These are phyloP conservation scores for Xerocomus minutiporus DNA, from an alignment of 1,284 basidiomycete species.

Conservation along the genomic window DNA sequence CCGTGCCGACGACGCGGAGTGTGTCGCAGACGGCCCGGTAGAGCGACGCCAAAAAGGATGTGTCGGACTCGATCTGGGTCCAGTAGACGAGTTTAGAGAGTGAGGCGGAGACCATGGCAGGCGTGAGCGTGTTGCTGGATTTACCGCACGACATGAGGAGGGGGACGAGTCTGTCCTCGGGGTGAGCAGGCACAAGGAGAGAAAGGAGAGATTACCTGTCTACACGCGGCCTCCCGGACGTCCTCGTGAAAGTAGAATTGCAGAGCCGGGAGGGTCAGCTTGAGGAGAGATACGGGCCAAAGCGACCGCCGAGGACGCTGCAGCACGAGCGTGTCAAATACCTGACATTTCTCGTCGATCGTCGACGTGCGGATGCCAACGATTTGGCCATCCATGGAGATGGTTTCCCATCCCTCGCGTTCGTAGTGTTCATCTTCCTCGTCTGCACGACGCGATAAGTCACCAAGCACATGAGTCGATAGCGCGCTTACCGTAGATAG, in stretches of 20 bases:
- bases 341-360: slow-evolving; percentile 83
- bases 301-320: slow-evolving; percentile 61
- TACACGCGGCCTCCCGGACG: slow-evolving; percentile 61
- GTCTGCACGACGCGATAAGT: neutral
- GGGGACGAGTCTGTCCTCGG: slow-evolving; percentile 57
- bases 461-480: neutral
- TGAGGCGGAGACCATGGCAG: slow-evolving; percentile 66
- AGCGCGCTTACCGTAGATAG: slow-evolving; percentile 55
- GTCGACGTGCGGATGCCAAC: slow-evolving; percentile 75
- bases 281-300: slow-evolving; percentile 76
- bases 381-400: slow-evolving; percentile 69
- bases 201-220: slow-evolving; percentile 14
- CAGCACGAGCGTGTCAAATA: slow-evolving; percentile 81
- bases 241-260: slow-evolving; percentile 79
- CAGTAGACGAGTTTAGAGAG: slow-evolving; percentile 66
- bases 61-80: slow-evolving; percentile 63
- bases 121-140: slow-evolving; percentile 55
- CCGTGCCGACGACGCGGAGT: slow-evolving; percentile 54
- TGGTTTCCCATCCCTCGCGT: slow-evolving; percentile 72
- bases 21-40: slow-evolving; percentile 74
- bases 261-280: slow-evolving; percentile 67
- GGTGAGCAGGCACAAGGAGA: neutral
- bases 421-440: slow-evolving; percentile 52
- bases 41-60: slow-evolving; percentile 70
- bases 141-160: slow-evolving; percentile 71